These are phyloP conservation scores for Alternaria sp. DNA, from an alignment of 2,329 filamentous ascomycete genomes.

Conservation along the genomic window DNA sequence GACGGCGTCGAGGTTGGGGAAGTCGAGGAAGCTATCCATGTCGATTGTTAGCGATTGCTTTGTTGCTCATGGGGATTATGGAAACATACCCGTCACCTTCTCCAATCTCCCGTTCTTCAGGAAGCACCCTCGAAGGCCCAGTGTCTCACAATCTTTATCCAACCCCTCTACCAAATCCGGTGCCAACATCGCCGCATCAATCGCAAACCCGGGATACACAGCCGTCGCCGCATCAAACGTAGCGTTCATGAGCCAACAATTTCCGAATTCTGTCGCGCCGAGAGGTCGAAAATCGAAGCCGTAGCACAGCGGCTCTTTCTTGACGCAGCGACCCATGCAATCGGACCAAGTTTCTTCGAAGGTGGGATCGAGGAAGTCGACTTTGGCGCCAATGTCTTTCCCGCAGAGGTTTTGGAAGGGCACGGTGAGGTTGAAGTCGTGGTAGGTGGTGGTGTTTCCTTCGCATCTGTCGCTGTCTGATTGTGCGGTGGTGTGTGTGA, in stretches of 20 bases:
- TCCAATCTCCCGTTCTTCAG: neutral
- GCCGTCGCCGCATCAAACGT: neutral
- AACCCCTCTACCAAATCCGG: neutral
- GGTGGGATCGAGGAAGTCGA: slow-evolving; percentile 8
- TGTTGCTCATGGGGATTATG: neutral
- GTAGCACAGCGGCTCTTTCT: slow-evolving; percentile 11
- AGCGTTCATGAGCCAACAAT: slow-evolving; percentile 16
- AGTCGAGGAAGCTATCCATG: neutral
- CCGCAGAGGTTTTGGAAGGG: slow-evolving; percentile 16
- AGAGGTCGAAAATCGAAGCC: slow-evolving; percentile 13
- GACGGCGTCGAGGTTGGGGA: neutral
- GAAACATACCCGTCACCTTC: neutral
- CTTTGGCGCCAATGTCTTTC: slow-evolving; percentile 11
- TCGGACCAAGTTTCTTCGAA: neutral
- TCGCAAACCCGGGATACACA: neutral
- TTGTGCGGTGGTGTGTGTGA: neutral
- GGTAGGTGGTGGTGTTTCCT: neutral
- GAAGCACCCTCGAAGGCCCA: neutral
- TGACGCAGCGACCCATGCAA: slow-evolving; percentile 15
- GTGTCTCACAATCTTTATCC: neutral
- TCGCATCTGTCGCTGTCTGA: neutral
- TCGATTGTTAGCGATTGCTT: neutral
- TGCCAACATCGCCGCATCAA: slow-evolving; percentile 8
- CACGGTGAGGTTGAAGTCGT: neutral
- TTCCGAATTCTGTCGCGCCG: neutral